Conservation (phyloP, 2,329 filamentous ascomycete species). For the Apiospora hydei region DNA sequence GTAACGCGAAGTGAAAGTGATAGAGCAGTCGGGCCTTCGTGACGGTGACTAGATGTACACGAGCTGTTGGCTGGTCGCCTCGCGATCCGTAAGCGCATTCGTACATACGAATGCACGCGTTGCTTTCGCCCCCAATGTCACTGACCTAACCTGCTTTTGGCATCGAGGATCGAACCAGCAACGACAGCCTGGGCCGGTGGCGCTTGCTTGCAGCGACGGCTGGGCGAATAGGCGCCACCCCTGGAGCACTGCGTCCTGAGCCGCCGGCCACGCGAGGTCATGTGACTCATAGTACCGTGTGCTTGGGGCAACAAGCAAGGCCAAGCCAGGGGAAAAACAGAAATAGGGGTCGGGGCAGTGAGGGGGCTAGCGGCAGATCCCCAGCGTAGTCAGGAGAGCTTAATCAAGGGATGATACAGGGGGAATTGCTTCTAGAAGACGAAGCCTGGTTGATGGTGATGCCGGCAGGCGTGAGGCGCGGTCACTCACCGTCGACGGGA, state of each 20-base stretch:
- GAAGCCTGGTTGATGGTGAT: constrained; percentile 3
- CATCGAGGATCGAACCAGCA: neutral
- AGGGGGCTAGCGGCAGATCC: constrained; percentile 9
- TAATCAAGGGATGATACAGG: neutral
- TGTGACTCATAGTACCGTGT: neutral
- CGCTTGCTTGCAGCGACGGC: neutral
- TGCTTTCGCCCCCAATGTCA: constrained; percentile 10
- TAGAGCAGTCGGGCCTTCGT: neutral
- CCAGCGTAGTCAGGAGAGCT: constrained; percentile 12
- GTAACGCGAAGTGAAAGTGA: neutral
- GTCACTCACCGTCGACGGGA: constrained; percentile 8
- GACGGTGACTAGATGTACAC: neutral
- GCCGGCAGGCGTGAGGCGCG: neutral
- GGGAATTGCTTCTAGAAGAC: constrained; percentile 12
- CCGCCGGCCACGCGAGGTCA: constrained; percentile 14
- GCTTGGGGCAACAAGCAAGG: neutral
- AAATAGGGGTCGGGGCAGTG: constrained; percentile 14
- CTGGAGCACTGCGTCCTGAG: constrained; percentile 1
- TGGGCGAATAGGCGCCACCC: constrained; percentile 6
- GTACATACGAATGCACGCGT: neutral
- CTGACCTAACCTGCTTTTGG: neutral
- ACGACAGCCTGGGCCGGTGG: neutral
- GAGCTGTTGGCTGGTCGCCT: neutral
- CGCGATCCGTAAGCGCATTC: neutral
- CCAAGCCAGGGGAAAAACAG: neutral